Evolutionary conservation across 1,139 yeast species (phyloP).

Genomic region (Lipomyces yarrowii): DNA sequence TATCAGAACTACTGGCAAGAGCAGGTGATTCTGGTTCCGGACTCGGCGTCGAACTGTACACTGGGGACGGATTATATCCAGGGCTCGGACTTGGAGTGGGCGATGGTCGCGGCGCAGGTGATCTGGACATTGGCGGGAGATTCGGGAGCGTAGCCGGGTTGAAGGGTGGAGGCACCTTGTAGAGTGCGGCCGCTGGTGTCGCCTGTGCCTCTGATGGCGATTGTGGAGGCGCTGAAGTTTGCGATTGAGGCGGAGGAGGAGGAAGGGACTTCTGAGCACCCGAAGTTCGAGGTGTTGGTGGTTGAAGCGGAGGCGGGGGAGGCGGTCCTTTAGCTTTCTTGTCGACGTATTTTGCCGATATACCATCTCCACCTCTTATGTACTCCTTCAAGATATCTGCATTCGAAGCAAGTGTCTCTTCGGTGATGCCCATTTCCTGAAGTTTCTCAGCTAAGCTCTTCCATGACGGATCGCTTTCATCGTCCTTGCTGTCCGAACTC

Average conservation of each 20-base stretch:
- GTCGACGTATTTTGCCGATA: slow-evolving; percentile 18
- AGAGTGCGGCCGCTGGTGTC: slow-evolving; percentile 30
- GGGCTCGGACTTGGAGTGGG: slow-evolving; percentile 31
- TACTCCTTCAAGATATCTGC: slow-evolving; percentile 42
- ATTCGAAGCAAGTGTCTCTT: slow-evolving; percentile 88
- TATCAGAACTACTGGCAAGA: slow-evolving; percentile 33
- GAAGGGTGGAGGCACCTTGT: slow-evolving; percentile 34
- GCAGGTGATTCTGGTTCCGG: slow-evolving; percentile 46
- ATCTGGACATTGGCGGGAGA: slow-evolving; percentile 33
- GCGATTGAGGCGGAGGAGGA: slow-evolving; percentile 24
- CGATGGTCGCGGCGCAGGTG: slow-evolving; percentile 13
- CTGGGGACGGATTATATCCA: slow-evolving; percentile 22
- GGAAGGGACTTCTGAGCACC: slow-evolving; percentile 20
- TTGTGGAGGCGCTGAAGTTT: slow-evolving; percentile 33
- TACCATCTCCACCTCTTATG: slow-evolving; percentile 64
- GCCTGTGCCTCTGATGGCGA: slow-evolving; percentile 31
- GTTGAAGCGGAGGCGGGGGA: slow-evolving; percentile 36
- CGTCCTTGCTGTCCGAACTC: slow-evolving; percentile 73
- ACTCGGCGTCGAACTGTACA: background rate
- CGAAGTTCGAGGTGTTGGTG: slow-evolving; percentile 28
- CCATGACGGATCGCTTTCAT: slow-evolving; percentile 89
- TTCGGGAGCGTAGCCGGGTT: slow-evolving; percentile 36
- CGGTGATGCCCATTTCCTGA: slow-evolving; percentile 78
- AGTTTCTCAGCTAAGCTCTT: slow-evolving; percentile 70
- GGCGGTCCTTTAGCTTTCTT: slow-evolving; percentile 34